Conservation (phyloP, 345 rosid species). For the Populus pruinosa region DNA sequence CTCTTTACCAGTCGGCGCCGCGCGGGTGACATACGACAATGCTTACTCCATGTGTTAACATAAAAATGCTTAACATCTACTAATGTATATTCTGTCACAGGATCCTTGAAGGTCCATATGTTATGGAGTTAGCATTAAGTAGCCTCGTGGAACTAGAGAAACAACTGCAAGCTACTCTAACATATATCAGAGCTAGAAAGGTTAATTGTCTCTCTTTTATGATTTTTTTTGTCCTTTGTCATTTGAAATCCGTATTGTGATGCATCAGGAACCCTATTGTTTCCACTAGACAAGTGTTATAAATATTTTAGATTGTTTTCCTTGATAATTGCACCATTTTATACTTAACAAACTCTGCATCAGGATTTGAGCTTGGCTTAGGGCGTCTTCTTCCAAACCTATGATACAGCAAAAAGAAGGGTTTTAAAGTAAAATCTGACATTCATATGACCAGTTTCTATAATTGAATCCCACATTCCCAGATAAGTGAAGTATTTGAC, state of each 20-base stretch:
- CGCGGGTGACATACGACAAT: too few relatives aligned
- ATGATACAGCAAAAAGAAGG: too few relatives aligned
- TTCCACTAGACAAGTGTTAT: background rate
- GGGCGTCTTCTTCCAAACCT: background rate
- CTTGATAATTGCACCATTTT: background rate
- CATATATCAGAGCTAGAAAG: conserved; percentile 36
- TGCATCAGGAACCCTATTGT: background rate
- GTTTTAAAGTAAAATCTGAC: too few relatives aligned
- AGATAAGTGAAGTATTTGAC: too few relatives aligned
- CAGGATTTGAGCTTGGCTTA: background rate
- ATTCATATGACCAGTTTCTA: too few relatives aligned
- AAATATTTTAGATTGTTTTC: background rate
- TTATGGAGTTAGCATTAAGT: conserved; percentile 23
- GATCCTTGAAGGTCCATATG: conserved; percentile 28
- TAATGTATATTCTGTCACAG: conserved; percentile 15
- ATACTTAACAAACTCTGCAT: background rate
- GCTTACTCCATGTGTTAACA: background rate
- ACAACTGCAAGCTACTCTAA: conserved; percentile 26
- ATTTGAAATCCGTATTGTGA: background rate
- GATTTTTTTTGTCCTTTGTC: background rate
- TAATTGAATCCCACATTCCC: too few relatives aligned
- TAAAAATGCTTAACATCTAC: background rate
- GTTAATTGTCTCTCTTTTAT: conserved; percentile 10
- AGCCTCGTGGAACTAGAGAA: conserved; percentile 37
- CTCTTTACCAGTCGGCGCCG: too few relatives aligned